A percentile compares a stretch with the other conserved stretches of the same genome.
These are phyloP conservation scores for Brassica juncea DNA, from an alignment of 345 rosid species.

Conservation along the genomic window DNA sequence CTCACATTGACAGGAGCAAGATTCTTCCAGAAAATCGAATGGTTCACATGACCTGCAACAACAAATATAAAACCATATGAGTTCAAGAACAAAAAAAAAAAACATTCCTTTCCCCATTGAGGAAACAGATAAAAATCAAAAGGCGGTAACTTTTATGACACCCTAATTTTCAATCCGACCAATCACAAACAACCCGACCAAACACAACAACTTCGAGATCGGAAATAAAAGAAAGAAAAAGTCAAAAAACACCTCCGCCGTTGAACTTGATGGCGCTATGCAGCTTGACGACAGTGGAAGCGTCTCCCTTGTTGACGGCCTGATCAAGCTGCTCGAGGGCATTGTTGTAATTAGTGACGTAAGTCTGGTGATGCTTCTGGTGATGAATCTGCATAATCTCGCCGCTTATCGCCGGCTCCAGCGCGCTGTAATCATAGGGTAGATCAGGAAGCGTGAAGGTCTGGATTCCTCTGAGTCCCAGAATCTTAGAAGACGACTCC, in stretches of 20 bases:
- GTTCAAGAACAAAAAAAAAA: background rate
- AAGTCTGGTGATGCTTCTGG: conserved; percentile 96
- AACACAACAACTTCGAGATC: background rate
- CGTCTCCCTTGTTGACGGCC: conserved; percentile 65
- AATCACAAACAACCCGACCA: background rate
- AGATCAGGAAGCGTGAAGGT: conserved; percentile 91
- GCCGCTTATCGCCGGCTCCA: conserved; percentile 91
- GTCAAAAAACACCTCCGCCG: conserved; percentile 65
- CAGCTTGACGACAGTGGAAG: conserved; percentile 63
- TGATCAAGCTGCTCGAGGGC: conserved; percentile 78
- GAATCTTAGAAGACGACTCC: conserved; percentile 25
- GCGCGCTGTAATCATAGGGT: conserved; percentile 79
- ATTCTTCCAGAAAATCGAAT: conserved; percentile 92
- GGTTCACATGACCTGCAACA: conserved; percentile 82
- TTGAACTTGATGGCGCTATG: conserved; percentile 97
- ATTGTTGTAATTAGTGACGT: conserved; percentile 84
- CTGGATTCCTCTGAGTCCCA: conserved; percentile 37
- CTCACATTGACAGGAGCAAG: conserved; percentile 75
- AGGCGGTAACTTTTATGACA: background rate
- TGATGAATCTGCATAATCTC: conserved; percentile 97
- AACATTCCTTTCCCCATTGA: background rate
- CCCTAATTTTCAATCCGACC: background rate
- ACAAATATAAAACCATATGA: background rate
- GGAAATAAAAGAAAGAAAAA: background rate
- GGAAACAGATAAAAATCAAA: background rate